Evolutionary conservation across 108 stramenopile species (phyloP).

Genomic region (Seminavis robusta): DNA sequence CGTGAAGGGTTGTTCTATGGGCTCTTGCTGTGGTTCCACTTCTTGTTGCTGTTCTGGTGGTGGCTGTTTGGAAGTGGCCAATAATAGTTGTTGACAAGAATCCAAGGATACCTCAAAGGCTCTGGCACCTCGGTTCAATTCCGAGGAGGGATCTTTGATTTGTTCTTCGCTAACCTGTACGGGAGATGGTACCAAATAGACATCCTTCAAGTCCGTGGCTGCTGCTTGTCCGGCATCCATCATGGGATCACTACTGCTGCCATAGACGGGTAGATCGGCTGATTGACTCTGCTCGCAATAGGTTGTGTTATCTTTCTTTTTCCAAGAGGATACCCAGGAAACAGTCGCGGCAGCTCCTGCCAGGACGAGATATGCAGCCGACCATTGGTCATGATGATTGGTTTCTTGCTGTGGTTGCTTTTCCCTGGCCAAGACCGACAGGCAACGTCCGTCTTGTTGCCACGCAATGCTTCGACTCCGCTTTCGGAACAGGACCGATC

Average conservation of each 20-base stretch:
- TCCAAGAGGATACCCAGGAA: too few relatives aligned
- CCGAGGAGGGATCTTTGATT: slow-evolving; percentile 13
- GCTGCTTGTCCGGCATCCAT: slow-evolving; percentile 13
- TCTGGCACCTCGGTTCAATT: slow-evolving; percentile 18
- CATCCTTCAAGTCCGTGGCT: too few relatives aligned
- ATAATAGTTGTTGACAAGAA: background rate
- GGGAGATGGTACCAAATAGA: slow-evolving; percentile 8
- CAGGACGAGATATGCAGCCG: too few relatives aligned
- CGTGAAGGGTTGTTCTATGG: background rate
- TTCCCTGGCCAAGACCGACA: too few relatives aligned
- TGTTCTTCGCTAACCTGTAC: slow-evolving; percentile 3
- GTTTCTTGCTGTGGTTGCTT: too few relatives aligned
- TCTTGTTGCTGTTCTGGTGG: background rate
- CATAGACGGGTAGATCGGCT: slow-evolving; percentile 36
- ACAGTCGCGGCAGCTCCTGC: too few relatives aligned
- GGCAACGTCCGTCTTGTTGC: too few relatives aligned
- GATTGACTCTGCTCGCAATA: too few relatives aligned
- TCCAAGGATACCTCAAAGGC: slow-evolving; percentile 14
- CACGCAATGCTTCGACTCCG: too few relatives aligned
- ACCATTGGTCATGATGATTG: too few relatives aligned
- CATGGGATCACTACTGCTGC: slow-evolving; percentile 43
- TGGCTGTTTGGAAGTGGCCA: background rate
- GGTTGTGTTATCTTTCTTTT: too few relatives aligned
- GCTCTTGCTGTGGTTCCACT: background rate
- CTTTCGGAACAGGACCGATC: too few relatives aligned